Base-by-base conservation (phyloP, 2,329 filamentous ascomycete genomes). In the Eurotiales sp. region DNA sequence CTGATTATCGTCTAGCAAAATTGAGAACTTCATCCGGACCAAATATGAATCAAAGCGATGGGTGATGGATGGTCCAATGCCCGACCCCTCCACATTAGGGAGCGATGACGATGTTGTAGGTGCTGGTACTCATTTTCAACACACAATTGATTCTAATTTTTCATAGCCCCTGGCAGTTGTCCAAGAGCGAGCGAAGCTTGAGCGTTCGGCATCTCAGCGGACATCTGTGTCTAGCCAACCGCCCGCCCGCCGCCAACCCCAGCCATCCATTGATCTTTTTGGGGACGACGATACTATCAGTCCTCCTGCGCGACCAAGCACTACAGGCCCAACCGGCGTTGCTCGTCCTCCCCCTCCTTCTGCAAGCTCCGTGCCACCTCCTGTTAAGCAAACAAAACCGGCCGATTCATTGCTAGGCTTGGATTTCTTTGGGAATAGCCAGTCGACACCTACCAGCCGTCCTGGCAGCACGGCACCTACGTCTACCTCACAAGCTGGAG, bases 21-120 rank as follows among this genome's bases (percentile, higher is more conserved):
- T 99, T 62, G 93, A 99, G 80, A 99, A 97, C 77, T 99, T 99
- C 66, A 97, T 99, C 63, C 85, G 93, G 59, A 99, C 95, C 51
- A 99, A 99, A 73, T 99, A 99, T 72, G 93, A 99, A 70, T 87
- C 93, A 49, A 97, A 96, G 81, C 82, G 95, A 74, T 99, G 93
- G 93, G 87, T 90, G n/a, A 97, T 97, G 91, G 93, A 99, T 55
- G 93, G 93, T 1, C 85, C 84, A 4, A 92, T 95, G 66, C 95
- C 95, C 4, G 90, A 97, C 67, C 93, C 95, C n/a, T 80, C 88
- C 3, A 88, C 87, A 1, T 73, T 99, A 46, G 90, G 95, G 66
- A 90, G 84, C 49, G 92, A 96, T 63, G 90, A 96, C 60, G 90
- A 97, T 68, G 75, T 84, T 65, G 79, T 82, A 63, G 63, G 84